phyloP scores from a whole-genome alignment of 768 basidiomycete species.

The Pholiota microspora region DNA sequence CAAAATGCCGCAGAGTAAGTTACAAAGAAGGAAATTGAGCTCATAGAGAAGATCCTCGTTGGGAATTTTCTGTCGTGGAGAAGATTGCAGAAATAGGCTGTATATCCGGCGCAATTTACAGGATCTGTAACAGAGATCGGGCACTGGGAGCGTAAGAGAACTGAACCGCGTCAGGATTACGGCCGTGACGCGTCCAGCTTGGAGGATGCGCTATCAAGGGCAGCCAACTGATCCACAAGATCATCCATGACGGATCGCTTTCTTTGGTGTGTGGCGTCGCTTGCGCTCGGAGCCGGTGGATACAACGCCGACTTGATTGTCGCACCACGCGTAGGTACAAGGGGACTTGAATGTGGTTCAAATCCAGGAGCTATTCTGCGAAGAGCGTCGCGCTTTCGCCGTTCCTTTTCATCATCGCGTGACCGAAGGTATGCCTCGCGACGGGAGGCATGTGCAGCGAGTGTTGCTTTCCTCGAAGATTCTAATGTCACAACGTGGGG shows the following conservation, averaged over 20 bases:
- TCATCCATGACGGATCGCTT: constrained; percentile 73
- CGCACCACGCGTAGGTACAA: constrained; percentile 47
- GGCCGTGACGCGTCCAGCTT: not conserved
- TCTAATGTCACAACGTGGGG: constrained; percentile 78
- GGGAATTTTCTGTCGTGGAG: no score
- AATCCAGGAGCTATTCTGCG: constrained; percentile 83
- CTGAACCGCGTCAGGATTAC: not conserved
- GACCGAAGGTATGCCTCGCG: constrained; percentile 69
- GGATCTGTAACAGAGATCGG: not conserved
- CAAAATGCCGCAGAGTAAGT: no score
- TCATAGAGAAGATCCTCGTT: no score
- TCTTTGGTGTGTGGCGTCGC: constrained; percentile 17
- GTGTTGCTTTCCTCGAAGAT: constrained; percentile 64
- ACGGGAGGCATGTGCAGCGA: constrained; percentile 62
- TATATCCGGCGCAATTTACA: no score
- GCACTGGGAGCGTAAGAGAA: not conserved
- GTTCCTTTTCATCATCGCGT: constrained; percentile 77
- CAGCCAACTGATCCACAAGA: constrained; percentile 78
- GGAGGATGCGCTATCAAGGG: constrained; percentile 41
- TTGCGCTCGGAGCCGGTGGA: not conserved
- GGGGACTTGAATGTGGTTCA: constrained; percentile 57
- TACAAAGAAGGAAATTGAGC: no score
- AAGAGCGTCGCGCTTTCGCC: constrained; percentile 62
- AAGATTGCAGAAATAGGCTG: no score
- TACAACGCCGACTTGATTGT: constrained; percentile 4